Percentiles rank a stretch among this genome's conserved stretches.
These are phyloP conservation scores for Albophoma yamanashiensis DNA, from an alignment of 2,329 filamentous ascomycete species.

Conservation along the genomic window DNA sequence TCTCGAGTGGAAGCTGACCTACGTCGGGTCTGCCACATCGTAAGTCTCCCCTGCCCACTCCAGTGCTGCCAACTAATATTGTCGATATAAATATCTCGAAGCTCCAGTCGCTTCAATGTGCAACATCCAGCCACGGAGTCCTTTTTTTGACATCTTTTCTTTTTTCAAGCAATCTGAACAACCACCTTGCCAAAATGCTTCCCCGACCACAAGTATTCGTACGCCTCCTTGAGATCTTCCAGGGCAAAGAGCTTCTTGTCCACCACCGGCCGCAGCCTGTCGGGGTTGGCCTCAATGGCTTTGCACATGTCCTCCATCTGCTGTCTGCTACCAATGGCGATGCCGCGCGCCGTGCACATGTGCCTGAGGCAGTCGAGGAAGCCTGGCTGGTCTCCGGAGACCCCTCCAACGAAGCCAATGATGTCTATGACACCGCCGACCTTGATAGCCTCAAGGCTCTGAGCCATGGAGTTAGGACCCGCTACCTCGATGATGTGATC, in stretches of 20 bases:
- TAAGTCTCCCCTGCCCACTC: slow-evolving; percentile 36
- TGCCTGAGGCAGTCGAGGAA: slow-evolving; percentile 21
- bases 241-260: slow-evolving; percentile 33
- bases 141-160: neutral
- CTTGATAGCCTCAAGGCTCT: slow-evolving; percentile 33
- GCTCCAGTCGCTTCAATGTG: too few species aligned
- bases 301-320: slow-evolving; percentile 42
- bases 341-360: slow-evolving; percentile 30
- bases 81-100: too few species aligned
- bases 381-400: slow-evolving; percentile 14
- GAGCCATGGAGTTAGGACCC: slow-evolving; percentile 29
- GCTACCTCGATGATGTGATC: slow-evolving; percentile 39
- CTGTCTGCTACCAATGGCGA: slow-evolving; percentile 32
- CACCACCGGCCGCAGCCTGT: slow-evolving; percentile 32
- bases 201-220: slow-evolving; percentile 26
- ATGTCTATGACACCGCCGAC: slow-evolving; percentile 34
- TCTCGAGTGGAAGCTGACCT: slow-evolving; percentile 98
- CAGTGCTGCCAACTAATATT: slow-evolving; percentile 2
- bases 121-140: neutral
- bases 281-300: slow-evolving; percentile 35
- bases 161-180: slow-evolving; percentile 16
- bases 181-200: slow-evolving; percentile 29
- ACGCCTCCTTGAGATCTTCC: slow-evolving; percentile 32
- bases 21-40: slow-evolving; percentile 96
- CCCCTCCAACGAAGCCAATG: slow-evolving; percentile 25